Percentiles rank a stretch among this genome's conserved stretches.
Conservation (phyloP, 192 early-diverging fungal species). For the Thoreauomyces humboldtii region DNA sequence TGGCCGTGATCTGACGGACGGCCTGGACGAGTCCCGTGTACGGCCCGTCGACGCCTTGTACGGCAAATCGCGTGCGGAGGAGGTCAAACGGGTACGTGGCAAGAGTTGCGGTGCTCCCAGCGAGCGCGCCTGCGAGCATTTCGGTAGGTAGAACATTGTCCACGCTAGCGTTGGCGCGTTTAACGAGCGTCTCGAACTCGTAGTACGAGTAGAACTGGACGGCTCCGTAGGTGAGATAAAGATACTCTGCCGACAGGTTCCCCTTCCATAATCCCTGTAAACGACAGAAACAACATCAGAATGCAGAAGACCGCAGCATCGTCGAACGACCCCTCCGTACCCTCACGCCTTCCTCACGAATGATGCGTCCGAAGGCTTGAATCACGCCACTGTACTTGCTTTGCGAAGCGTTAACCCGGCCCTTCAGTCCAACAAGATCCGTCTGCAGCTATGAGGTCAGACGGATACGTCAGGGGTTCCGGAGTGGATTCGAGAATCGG, state of each 20-base stretch:
- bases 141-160: slow-evolving; percentile 7
- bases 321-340: too few species aligned
- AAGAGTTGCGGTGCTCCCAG: slow-evolving; percentile 75
- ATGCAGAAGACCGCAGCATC: too few species aligned
- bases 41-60: slow-evolving; percentile 64
- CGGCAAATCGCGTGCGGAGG: slow-evolving; percentile 88
- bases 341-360: slow-evolving; percentile 76
- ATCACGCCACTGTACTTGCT: slow-evolving; percentile 64
- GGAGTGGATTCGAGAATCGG: too few species aligned
- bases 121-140: slow-evolving; percentile 64
- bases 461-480: too few species aligned
- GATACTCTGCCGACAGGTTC: slow-evolving; percentile 87
- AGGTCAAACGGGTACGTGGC: slow-evolving; percentile 95
- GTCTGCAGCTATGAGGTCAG: slow-evolving; percentile 8
- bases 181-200: slow-evolving; percentile 45
- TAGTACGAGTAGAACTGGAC: slow-evolving; percentile 81
- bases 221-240: slow-evolving; percentile 89
- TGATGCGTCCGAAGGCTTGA: slow-evolving; percentile 65
- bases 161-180: neutral
- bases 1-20: slow-evolving; percentile 56
- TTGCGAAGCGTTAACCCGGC: neutral
- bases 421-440: neutral
- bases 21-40: slow-evolving; percentile 69
- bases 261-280: slow-evolving; percentile 86
- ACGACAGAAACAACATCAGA: neutral